Base-by-base conservation (phyloP, 2,329 filamentous ascomycete species). In the Nigrospora sphaerica region DNA sequence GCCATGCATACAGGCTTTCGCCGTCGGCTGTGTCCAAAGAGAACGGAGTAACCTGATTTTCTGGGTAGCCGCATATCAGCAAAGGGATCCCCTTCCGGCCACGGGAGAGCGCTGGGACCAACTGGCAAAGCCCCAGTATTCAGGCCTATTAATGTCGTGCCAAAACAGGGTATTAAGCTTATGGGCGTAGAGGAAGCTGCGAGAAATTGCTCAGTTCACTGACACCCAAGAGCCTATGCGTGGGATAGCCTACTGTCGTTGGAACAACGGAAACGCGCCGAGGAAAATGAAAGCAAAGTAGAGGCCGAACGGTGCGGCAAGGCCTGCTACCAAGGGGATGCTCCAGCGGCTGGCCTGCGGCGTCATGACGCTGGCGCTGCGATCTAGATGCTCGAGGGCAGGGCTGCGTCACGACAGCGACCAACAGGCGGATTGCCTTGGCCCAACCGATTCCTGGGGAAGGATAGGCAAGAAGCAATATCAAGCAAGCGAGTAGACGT, bases 121-220 rank as follows among this genome's bases (percentile, higher is more conserved):
- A 92, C 88, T 86, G 45, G 88, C 81, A 64, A 95, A 96, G 0
- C 91, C 91, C 74, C 89, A 95, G 54, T 78, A 77, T 61, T 95
- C 86, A 0, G 90, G 88, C 49, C 82, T 74, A 51, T 89, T 80
- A 38, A 91, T 64, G 60, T 95, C 80, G 53, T 85, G 74, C 78
- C 81, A 90, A 62, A 77, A 80, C 3, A 79, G 73, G 3, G 83
- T 85, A 52, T 89, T 84, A 54, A 95, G 63, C 51, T 85, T 86
- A 66, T 97, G 85, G 28, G 85, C 83, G 62, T 97, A 98, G 6
- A 96, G 65, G 19, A 86, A 83, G 60, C 90, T 95, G 41, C 23
- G 38, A 33, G 18, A 11, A n/a, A 32, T 38, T 12, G 13, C 28
- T 32, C n/a, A 41, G 43, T 49, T 35, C 42, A 38, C 17, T 16